These are phyloP conservation scores for Lactarius deliciosus DNA, from an alignment of 768 basidiomycete genomes.

Conservation along the genomic window DNA sequence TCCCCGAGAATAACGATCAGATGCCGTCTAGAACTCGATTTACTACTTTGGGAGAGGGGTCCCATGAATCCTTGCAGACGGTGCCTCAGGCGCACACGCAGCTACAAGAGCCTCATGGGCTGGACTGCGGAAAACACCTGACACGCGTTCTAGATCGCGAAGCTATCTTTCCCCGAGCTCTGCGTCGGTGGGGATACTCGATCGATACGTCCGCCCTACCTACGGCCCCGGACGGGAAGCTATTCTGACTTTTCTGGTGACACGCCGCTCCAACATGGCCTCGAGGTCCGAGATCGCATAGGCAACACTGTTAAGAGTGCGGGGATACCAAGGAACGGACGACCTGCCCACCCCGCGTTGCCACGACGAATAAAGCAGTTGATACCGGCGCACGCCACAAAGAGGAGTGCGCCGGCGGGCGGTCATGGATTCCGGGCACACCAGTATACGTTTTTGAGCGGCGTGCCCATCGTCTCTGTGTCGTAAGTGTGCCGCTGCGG, in stretches of 20 bases:
- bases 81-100: neutral
- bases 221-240: neutral
- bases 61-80: neutral
- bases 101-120: neutral
- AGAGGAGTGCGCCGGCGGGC: neutral
- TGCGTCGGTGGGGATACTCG: neutral
- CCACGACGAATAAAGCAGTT: neutral
- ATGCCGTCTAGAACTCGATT: neutral
- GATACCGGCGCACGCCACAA: slow-evolving; percentile 5
- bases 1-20: neutral
- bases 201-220: neutral
- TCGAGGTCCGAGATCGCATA: neutral
- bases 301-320: slow-evolving; percentile 1
- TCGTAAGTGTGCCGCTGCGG: slow-evolving; percentile 1
- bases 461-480: slow-evolving; percentile 1
- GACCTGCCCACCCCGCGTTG: neutral
- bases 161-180: neutral
- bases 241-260: neutral
- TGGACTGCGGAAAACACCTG: neutral
- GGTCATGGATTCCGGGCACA: neutral
- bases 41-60: neutral
- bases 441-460: neutral
- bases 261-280: neutral
- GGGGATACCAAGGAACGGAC: slow-evolving; percentile 1
- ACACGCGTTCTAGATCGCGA: neutral